Conservation (phyloP, 2,329 filamentous ascomycete genomes). For the Ilyonectria robusta region DNA sequence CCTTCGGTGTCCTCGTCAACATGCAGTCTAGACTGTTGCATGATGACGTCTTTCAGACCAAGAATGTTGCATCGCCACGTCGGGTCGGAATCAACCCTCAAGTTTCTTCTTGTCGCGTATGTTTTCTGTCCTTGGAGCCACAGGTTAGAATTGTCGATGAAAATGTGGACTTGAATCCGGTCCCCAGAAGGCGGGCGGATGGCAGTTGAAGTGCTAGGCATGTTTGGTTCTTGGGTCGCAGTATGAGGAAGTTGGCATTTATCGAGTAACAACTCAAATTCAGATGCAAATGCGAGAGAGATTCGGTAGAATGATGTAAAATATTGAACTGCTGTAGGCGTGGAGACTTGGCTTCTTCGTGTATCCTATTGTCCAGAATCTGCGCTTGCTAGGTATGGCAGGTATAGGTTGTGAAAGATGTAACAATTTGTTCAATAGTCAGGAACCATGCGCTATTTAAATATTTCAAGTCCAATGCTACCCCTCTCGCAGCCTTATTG, state of each 20-base stretch:
- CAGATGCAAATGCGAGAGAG: not conserved
- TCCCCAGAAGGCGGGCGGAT: not conserved
- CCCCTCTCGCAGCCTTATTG: not conserved
- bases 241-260: not conserved
- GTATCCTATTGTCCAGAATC: not conserved
- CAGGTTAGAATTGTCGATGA: slow-evolving; percentile 18
- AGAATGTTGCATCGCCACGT: slow-evolving; percentile 12
- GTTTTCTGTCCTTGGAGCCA: slow-evolving; percentile 18
- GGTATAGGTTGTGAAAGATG: not conserved
- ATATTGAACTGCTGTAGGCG: not conserved
- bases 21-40: not conserved
- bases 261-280: not conserved
- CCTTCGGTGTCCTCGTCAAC: not conserved
- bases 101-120: slow-evolving; percentile 1
- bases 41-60: slow-evolving; percentile 6
- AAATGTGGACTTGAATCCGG: slow-evolving; percentile 7
- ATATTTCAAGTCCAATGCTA: not conserved
- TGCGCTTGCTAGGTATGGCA: not conserved
- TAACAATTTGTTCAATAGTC: not conserved
- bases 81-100: slow-evolving; percentile 16
- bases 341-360: not conserved
- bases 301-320: too few relatives aligned
- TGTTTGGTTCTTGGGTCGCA: not conserved
- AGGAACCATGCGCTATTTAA: not conserved
- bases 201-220: not conserved